phyloP scores from a whole-genome alignment of 371 early-diverging fungal genomes.

The Mucor irregularis region DNA sequence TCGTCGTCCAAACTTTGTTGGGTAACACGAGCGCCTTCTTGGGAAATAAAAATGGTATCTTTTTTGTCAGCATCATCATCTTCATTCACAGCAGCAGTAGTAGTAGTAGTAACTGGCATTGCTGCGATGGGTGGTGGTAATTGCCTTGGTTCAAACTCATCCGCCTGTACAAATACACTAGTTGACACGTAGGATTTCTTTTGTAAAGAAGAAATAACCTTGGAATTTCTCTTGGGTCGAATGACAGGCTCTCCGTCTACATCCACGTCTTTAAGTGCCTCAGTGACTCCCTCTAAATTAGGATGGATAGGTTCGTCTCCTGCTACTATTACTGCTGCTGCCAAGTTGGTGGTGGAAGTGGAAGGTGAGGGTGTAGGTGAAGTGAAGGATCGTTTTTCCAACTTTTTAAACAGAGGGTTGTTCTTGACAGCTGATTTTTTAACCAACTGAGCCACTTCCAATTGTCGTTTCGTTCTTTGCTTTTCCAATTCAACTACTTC shows the following conservation, averaged over 20 bases:
- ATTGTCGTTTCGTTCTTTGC: constrained; percentile 10
- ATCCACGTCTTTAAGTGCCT: not conserved
- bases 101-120: not conserved
- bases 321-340: not conserved
- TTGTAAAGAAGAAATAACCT: constrained; percentile 32
- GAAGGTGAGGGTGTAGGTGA: not conserved
- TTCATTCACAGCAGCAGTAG: not conserved
- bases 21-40: not conserved
- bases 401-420: constrained; percentile 36
- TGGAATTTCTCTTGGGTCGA: constrained; percentile 23
- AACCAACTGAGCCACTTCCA: constrained; percentile 25
- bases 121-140: not conserved
- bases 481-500: constrained; percentile 17
- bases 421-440: constrained; percentile 33
- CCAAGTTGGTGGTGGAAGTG: not conserved
- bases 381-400: constrained; percentile 26
- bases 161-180: constrained; percentile 37
- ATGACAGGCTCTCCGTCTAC: not conserved
- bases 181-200: constrained; percentile 40
- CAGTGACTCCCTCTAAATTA: not conserved
- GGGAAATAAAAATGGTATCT: too few species aligned
- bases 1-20: not conserved
- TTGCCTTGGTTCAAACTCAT: not conserved
- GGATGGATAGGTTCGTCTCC: not conserved
- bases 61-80: too few species aligned